Conservation (phyloP, 495 filamentous ascomycete species). For the Cercophora samala region DNA sequence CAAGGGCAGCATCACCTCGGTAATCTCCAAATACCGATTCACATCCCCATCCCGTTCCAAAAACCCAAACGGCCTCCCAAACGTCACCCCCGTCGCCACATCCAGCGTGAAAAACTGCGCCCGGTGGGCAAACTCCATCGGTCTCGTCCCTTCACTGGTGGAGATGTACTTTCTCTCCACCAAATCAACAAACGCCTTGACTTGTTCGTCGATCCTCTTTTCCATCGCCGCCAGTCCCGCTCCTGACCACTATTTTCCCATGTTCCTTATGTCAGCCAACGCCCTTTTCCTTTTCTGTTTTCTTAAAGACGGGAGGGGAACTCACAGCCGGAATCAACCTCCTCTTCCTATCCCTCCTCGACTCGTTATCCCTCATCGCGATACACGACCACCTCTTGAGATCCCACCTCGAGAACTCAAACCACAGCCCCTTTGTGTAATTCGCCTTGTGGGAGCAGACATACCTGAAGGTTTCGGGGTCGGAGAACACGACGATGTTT, state of each 20-base stretch:
- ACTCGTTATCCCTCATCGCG: slow-evolving; percentile 5
- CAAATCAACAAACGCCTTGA: not conserved
- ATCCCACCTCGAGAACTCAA: slow-evolving; percentile 25
- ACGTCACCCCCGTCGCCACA: slow-evolving; percentile 47
- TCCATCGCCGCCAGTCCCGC: not conserved
- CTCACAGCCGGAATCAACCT: not conserved
- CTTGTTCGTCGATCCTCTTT: not conserved
- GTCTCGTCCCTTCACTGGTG: not conserved
- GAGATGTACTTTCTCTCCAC: not conserved
- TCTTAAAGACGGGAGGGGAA: too few relatives aligned
- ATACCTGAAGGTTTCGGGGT: slow-evolving; percentile 29
- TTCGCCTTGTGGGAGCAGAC: slow-evolving; percentile 25
- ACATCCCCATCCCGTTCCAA: slow-evolving; percentile 1
- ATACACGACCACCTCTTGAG: slow-evolving; percentile 37
- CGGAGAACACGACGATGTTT: slow-evolving; percentile 13
- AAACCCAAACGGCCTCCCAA: slow-evolving; percentile 47
- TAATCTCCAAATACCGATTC: not conserved
- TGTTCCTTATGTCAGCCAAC: too few relatives aligned
- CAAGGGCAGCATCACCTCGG: not conserved
- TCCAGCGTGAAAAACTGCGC: slow-evolving; percentile 52
- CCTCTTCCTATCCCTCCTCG: not conserved
- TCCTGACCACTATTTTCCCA: not conserved
- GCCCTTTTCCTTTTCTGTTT: too few relatives aligned
- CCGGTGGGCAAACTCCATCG: slow-evolving; percentile 41
- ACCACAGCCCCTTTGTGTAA: slow-evolving; percentile 29